Base-by-base conservation (phyloP, 805 yeast genomes). In the Candida yuanshanica region DNA sequence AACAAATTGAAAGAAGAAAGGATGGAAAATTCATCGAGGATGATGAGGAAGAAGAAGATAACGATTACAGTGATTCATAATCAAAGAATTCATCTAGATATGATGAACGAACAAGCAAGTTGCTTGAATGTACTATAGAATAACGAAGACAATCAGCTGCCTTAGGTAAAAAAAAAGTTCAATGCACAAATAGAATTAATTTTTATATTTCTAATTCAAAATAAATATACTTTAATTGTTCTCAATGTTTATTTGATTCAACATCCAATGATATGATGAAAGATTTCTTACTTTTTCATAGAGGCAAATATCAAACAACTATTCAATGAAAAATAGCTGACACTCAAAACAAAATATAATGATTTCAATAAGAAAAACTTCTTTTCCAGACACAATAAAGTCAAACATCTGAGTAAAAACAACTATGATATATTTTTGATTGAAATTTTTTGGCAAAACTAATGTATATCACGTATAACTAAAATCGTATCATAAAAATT, bases 41-140 rank as follows among this genome's bases (percentile, higher is more conserved):
- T 35, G 55, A 51, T 27, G 59, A 55, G 17, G 59, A 55, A 20
- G 56, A 52, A 22, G 55, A 44, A 1, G 60, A 56, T 41, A 51
- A 38, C 35, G 59, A 55, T 24, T 53, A 56, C 42, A 47, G 53
- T 23, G 58, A 55, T 36, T 52, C 39, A 27, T 39, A 20, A 20
- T 12, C 11, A 16, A 20, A 11, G 16, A n/a, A 10, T 35, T 7
- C 9, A 35, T 5, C 11, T 23, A 9, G 25, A n/a, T 18, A 11
- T 17, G 22, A 27, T 44, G 43, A 24, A 11, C 10, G 14, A 26
- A 26, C n/a, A n/a, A n/a, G n/a, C n/a, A 26, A 26, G 29, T 26
- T 26, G 14, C 16, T n/a, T 27, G 18, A 4, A 14, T 27, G 31
- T 27, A 27, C 18, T 14, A 27, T 27, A 27, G 26, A 24, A n/a